Evolutionary conservation across 345 rosid genomes (phyloP), one percentile per base, ranked within the genome.

Genomic region (Eucalyptus tenuipes): DNA sequence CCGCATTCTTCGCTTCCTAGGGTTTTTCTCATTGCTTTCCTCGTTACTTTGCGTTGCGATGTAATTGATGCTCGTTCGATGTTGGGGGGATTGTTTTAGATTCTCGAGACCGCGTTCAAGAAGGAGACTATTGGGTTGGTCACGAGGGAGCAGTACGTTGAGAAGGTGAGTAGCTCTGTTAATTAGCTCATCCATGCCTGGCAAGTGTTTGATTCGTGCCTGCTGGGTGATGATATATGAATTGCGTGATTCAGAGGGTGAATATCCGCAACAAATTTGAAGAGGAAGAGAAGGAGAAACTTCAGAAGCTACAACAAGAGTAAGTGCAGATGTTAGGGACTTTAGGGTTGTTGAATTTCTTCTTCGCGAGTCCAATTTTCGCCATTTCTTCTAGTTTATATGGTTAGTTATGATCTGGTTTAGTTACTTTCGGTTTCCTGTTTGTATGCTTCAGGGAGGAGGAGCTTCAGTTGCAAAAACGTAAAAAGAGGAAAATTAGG

Each of bases 271-370:
- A 88, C 89, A 97, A 98, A 92, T 90, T 97, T 33, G 99, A 98
- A 89, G 99, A 98, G 92, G 99, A 98, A 91, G 99, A 97, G 93
- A 97, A 97, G 94, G 99, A 98, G 96, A 98, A 98, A 89, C 95
- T 96, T 87, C 96, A 94, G 87, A 96, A 95, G 94, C 94, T 98
- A 59, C 98, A 94, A 52, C 96, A 98, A 92, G 99, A 98, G 99
- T 98, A 89, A 89, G 98, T 92, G 55, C 81, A 24, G 27, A 25
- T 75, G 82, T 37, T 11, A 20, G 1, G 82, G 82, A 81, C 25
- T 84, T 49, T 64, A 50, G 25, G 42, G 45, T 12, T 59, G 45
- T 86, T 86, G 86, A 64, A 89, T 29, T 48, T 85, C n/a, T 48
- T 85, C n/a, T 15, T 2, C 6, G 7, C 64, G 37, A 8, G 10